A percentile compares a stretch with the other conserved stretches of the same genome.
Conservation (phyloP, 805 yeast genomes). For the Ogataea pignaliae region DNA sequence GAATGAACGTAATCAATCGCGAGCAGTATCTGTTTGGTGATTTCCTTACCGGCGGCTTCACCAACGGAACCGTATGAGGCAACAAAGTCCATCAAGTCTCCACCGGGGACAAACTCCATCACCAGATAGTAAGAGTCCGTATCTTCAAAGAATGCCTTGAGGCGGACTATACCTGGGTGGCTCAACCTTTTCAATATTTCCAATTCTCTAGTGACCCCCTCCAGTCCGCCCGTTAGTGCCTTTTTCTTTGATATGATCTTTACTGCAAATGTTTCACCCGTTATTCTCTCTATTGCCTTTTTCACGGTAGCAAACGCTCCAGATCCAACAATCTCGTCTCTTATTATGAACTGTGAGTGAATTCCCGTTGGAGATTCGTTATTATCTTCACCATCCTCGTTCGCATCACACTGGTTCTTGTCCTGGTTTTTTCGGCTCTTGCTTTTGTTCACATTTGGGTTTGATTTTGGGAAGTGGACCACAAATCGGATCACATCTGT, state of each 20-base stretch:
- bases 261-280: conserved; percentile 86
- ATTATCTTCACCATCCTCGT: conserved; percentile 11
- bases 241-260: conserved; percentile 83
- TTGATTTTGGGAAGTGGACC: conserved; percentile 39
- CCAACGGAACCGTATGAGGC: conserved; percentile 89
- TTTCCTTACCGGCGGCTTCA: conserved; percentile 85
- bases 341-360: conserved; percentile 56
- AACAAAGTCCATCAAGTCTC: conserved; percentile 96
- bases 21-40: conserved; percentile 74
- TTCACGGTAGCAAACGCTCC: conserved; percentile 98
- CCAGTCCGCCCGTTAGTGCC: conserved; percentile 67
- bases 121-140: conserved; percentile 75
- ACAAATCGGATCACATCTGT: conserved; percentile 57
- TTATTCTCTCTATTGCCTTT: conserved; percentile 78
- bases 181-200: conserved; percentile 71
- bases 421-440: conserved; percentile 22
- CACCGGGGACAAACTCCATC: conserved; percentile 96
- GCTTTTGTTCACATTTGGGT: conserved; percentile 15
- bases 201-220: conserved; percentile 83
- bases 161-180: conserved; percentile 80
- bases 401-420: neutral
- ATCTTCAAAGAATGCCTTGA: conserved; percentile 85
- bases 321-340: conserved; percentile 85
- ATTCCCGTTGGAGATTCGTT: conserved; percentile 23
- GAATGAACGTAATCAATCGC: conserved; percentile 87